Conservation (phyloP, 1,139 yeast genomes). For the Debaryomyces sp. region DNA sequence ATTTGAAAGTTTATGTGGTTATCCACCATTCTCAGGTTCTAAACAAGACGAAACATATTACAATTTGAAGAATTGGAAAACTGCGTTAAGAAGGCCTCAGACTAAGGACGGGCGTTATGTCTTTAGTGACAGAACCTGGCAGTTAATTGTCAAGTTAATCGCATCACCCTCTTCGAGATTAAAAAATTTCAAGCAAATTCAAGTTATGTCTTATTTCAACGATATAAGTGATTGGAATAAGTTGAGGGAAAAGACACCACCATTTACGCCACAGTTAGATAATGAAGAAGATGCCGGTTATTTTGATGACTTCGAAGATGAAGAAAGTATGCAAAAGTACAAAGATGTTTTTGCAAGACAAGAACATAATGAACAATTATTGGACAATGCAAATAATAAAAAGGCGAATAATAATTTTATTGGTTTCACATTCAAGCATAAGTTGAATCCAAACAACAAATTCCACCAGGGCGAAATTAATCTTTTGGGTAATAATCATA, state of each 20-base stretch:
- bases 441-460: slow-evolving; percentile 62
- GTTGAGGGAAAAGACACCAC: slow-evolving; percentile 75
- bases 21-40: slow-evolving; percentile 96
- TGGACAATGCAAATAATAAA: slow-evolving; percentile 55
- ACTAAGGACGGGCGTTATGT: slow-evolving; percentile 90
- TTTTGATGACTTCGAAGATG: slow-evolving; percentile 96
- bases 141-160: slow-evolving; percentile 73
- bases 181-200: slow-evolving; percentile 78
- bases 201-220: slow-evolving; percentile 75
- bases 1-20: slow-evolving; percentile 91
- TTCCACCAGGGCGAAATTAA: slow-evolving; percentile 45
- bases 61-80: slow-evolving; percentile 91
- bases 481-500: slow-evolving; percentile 31
- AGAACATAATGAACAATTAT: slow-evolving; percentile 78
- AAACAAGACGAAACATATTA: slow-evolving; percentile 94
- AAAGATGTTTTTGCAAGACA: slow-evolving; percentile 94
- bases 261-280: slow-evolving; percentile 95
- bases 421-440: slow-evolving; percentile 96
- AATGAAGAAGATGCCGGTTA: slow-evolving; percentile 98
- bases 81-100: slow-evolving; percentile 85
- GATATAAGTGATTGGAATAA: slow-evolving; percentile 75
- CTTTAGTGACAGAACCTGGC: slow-evolving; percentile 97
- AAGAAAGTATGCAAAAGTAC: slow-evolving; percentile 96
- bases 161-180: slow-evolving; percentile 79
- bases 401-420: slow-evolving; percentile 66